Base-by-base conservation (phyloP, 202 grass and related monocot genomes). In the Panicum virgatum region DNA sequence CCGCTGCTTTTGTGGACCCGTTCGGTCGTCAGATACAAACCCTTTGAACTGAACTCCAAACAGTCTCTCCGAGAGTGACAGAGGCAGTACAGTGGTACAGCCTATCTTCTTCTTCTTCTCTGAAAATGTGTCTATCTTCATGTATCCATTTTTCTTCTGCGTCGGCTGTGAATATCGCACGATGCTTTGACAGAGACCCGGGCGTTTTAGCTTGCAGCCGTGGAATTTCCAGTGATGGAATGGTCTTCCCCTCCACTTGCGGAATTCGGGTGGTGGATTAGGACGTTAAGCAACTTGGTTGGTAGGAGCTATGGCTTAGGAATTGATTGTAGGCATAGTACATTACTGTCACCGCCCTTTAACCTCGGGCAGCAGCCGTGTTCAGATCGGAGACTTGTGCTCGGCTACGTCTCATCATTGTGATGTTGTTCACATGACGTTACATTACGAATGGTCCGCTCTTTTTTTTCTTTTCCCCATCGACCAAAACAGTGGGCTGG, bases 1-100 rank as follows among this genome's bases (percentile, higher is more conserved):
- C 19, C 9, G 86, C 69, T 76, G 82, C 22, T 72, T 72, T 58
- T 46, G 30, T 82, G 72, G 65, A 66, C 70, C 63, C 12, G 40
- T 69, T 76, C 11, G 40, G 62, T 75, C 81, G 8, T 57, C 2
- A 52, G 50, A 52, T 8, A 7, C 50, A 52, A n/a, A 53, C 8
- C 18, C 9, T 52, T 32, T 12, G 16, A 52, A 36, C 39, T 45
- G 23, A 42, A 61, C 43, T 43, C 2, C 3, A 12, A 62, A 20
- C 62, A 23, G 51, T 64, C 32, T 59, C 72, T 30, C 39, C 7
- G 46, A 75, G 19, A 70, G 52, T 5, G 80, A 83, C 20, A 3
- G 25, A 18, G 18, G 23, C 22, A 8, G 27, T 45, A 40, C 32
- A 81, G 34, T 43, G 69, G 63, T 42, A 7, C 25, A 65, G 10